phyloP scores from a whole-genome alignment of 345 rosid genomes.

The Lenwebbia sp. region DNA sequence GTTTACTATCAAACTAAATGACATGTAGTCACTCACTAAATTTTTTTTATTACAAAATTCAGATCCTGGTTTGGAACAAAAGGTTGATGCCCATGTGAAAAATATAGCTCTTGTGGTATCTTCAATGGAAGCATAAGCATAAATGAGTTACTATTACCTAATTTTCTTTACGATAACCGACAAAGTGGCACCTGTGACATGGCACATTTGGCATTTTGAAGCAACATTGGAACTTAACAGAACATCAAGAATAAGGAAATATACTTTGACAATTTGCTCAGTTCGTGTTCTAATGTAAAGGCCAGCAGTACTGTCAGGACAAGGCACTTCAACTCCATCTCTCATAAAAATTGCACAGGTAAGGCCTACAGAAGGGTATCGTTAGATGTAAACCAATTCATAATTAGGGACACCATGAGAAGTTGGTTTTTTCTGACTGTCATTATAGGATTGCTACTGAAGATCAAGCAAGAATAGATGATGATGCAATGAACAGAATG shows the following conservation, averaged over 20 bases:
- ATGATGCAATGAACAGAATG: not conserved
- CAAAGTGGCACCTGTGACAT: not conserved
- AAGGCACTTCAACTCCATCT: conserved; percentile 62
- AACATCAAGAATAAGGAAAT: conserved; percentile 1
- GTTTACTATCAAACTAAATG: not conserved
- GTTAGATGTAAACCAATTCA: not conserved
- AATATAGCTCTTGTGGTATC: not conserved
- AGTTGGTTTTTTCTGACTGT: not conserved
- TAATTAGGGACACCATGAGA: not conserved
- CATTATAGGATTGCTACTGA: not conserved
- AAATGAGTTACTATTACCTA: not conserved
- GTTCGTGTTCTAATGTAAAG: conserved; percentile 78
- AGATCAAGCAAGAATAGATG: not conserved
- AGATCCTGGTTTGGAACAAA: not conserved
- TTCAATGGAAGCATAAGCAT: not conserved
- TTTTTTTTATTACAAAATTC: not conserved
- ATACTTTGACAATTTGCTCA: conserved; percentile 76
- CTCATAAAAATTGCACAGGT: conserved; percentile 77
- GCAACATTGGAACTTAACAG: not conserved
- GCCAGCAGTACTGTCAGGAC: conserved; percentile 78
- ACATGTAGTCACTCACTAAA: not conserved
- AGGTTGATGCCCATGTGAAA: not conserved
- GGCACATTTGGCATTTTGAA: not conserved
- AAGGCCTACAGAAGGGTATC: conserved; percentile 50
- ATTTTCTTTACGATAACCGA: not conserved